Base-by-base conservation (phyloP, 202 grass and related monocot species). In the Schoenoplectus tabernaemontani region DNA sequence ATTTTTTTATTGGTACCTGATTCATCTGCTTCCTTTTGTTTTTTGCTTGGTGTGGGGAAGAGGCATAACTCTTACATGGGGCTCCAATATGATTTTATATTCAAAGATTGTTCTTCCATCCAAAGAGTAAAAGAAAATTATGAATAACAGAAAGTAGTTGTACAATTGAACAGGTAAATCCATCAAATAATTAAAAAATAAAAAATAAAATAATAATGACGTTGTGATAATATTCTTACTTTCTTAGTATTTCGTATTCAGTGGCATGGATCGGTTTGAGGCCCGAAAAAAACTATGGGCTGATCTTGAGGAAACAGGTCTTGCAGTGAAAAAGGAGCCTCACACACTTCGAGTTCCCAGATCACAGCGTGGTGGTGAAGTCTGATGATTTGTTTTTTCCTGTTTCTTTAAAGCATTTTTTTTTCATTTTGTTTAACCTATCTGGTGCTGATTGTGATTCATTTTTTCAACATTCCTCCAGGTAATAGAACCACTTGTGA, bases 281-380 rank as follows among this genome's bases (percentile, higher is more conserved):
- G 95, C 89, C 73, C 86, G 95, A 51, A 91, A 94, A 47, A 98
- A 98, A 62, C 58, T 98, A 76, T 98, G 95, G 95, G 85, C 95
- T 23, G 91, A 98, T 81, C 95, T 98, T 79, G 89, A 90, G 53
- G 95, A 98, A 84, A 90, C 91, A 76, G 84, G 87, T 58, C 81
- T 98, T 80, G 91, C 83, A 76, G 91, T 92, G 75, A 98, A 98
- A 89, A 94, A 94, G 83, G 91, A 98, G 85, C 84, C 88, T 80
- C 82, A 98, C 87, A 89, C 81, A 1, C 88, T 94, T 78, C 88
- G 95, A 90, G 95, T 98, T 83, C 95, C 95, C 33, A 92, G 91
- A 89, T 98, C 95, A 61, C 95, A 98, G 83, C 84, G 95, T 75
- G 95, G 95, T 79, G 91, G 95, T 90, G 95, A 98, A 86, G 95